phyloP scores from a whole-genome alignment of 176 grass and related monocot species.

The Aegilops tauschii region DNA sequence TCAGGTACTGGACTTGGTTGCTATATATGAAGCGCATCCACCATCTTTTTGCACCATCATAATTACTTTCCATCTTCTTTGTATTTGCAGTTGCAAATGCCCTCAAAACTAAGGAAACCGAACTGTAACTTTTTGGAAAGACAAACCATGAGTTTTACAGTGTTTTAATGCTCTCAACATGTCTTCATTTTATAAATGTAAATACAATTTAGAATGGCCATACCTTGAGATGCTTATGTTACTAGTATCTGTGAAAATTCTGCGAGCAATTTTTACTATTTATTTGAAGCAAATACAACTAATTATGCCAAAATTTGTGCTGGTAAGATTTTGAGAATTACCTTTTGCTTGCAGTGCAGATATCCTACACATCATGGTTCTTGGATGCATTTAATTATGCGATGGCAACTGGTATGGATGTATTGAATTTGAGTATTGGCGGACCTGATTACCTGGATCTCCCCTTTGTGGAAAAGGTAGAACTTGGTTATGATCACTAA shows the following conservation, averaged over 20 bases:
- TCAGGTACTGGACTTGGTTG: slow-evolving; percentile 69
- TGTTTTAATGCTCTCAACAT: neutral
- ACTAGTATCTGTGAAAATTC: neutral
- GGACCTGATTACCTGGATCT: slow-evolving; percentile 97
- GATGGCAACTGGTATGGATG: slow-evolving; percentile 95
- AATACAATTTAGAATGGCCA: neutral
- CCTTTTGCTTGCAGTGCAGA: slow-evolving; percentile 87
- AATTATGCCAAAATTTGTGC: slow-evolving; percentile 15
- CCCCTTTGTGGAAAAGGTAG: slow-evolving; percentile 98
- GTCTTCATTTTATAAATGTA: neutral
- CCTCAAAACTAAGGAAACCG: neutral
- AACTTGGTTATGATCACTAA: neutral
- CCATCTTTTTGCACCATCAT: neutral
- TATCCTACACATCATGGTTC: slow-evolving; percentile 99
- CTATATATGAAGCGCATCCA: slow-evolving; percentile 11
- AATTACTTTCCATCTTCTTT: neutral
- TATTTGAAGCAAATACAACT: neutral
- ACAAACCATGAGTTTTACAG: neutral
- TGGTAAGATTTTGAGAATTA: slow-evolving; percentile 88
- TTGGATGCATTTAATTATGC: slow-evolving; percentile 99
- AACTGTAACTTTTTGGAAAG: neutral
- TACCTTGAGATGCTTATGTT: neutral
- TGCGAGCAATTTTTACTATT: neutral
- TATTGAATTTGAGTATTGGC: slow-evolving; percentile 96
- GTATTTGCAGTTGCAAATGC: neutral